Evolutionary conservation across 2,329 filamentous ascomycete species (phyloP).

Genomic region (Penicillium frequentans): DNA sequence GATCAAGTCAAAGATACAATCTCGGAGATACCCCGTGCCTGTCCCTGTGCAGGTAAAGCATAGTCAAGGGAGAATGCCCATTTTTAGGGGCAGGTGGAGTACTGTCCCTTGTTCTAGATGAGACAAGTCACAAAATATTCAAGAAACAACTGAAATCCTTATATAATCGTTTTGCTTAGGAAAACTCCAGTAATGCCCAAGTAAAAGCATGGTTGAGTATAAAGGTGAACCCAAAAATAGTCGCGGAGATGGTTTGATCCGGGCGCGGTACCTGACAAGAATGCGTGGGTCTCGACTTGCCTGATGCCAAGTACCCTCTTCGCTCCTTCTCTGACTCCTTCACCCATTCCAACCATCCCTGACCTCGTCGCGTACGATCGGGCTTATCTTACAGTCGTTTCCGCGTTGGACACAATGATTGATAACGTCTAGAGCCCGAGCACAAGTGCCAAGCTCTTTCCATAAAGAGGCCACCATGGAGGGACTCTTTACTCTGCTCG

Average conservation of each 20-base stretch:
- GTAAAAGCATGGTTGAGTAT: too few species aligned
- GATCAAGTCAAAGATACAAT: not conserved
- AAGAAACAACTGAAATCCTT: not conserved
- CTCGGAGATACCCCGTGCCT: not conserved
- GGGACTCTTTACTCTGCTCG: conserved; percentile 65
- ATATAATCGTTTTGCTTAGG: not conserved
- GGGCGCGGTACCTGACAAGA: conserved; percentile 2
- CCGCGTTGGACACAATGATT: conserved; percentile 7
- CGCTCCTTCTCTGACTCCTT: not conserved
- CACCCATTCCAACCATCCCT: not conserved
- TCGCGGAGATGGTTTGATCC: conserved; percentile 4
- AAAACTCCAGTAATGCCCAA: not conserved
- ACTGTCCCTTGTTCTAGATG: not conserved
- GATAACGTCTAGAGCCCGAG: conserved; percentile 26
- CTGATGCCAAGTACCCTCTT: not conserved
- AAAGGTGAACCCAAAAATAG: not conserved
- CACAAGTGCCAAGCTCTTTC: conserved; percentile 23
- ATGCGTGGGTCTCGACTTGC: conserved; percentile 2
- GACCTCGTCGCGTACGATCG: not conserved
- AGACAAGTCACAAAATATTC: not conserved
- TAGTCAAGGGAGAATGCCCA: not conserved
- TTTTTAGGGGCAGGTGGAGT: not conserved
- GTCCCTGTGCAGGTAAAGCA: not conserved
- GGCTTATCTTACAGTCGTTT: not conserved
- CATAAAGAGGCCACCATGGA: conserved; percentile 52